phyloP scores from a whole-genome alignment of 2,329 filamentous ascomycete species.

The Colletotrichum lupini region DNA sequence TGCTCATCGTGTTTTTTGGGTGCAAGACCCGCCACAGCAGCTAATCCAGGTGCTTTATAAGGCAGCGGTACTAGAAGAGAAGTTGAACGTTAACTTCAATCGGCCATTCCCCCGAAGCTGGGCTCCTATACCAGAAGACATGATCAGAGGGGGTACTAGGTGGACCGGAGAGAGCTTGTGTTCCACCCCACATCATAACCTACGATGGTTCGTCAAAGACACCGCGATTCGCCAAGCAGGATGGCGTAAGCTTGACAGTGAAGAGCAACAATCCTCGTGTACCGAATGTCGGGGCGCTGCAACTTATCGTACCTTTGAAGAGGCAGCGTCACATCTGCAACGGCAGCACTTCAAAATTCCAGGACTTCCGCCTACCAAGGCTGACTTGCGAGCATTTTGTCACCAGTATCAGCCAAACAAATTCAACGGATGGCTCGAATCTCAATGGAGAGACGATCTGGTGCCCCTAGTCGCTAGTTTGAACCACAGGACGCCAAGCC shows the following conservation, averaged over 20 bases:
- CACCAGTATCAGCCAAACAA: not conserved
- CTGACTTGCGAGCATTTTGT: not conserved
- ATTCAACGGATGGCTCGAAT: not conserved
- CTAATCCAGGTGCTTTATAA: not conserved
- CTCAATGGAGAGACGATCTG: not conserved
- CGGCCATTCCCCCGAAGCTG: not conserved
- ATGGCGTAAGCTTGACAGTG: rapidly evolving
- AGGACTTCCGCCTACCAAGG: not conserved
- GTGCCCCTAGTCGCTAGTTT: not conserved
- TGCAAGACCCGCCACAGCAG: not conserved
- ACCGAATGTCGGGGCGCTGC: not conserved
- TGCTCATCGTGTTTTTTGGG: not conserved
- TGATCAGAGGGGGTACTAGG: no score
- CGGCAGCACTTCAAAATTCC: not conserved
- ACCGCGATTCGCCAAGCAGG: no score
- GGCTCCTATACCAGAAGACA: not conserved
- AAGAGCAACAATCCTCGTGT: no score
- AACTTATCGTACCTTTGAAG: not conserved
- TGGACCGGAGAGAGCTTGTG: no score
- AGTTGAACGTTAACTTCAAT: not conserved
- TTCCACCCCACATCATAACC: no score
- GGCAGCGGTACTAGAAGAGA: not conserved
- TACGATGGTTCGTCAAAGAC: not conserved
- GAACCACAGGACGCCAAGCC: not conserved
- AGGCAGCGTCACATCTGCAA: not conserved